These are phyloP conservation scores for Plasmodium gonderi DNA, from an alignment of 169 alveolate genomes.

Conservation along the genomic window DNA sequence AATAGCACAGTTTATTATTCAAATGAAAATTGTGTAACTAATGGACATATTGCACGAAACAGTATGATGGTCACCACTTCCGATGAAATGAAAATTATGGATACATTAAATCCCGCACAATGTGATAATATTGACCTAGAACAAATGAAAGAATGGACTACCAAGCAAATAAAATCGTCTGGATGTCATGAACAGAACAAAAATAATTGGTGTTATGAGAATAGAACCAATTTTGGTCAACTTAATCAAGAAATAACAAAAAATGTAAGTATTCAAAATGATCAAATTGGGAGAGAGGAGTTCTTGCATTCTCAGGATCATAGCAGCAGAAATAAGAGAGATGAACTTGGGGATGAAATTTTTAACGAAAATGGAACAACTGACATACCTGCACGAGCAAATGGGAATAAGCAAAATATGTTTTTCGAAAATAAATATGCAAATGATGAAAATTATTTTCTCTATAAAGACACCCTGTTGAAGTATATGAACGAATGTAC, in stretches of 20 bases:
- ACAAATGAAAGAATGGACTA: neutral
- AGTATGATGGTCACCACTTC: neutral
- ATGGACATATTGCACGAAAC: neutral
- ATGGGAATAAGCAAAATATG: neutral
- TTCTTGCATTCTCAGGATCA: neutral
- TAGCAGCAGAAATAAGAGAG: neutral
- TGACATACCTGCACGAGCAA: neutral
- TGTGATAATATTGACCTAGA: neutral
- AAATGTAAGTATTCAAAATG: neutral
- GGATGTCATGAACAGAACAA: neutral
- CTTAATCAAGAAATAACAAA: neutral
- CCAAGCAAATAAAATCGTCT: neutral
- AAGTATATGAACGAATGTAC: constrained; percentile 53
- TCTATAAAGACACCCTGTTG: constrained; percentile 20
- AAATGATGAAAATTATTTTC: constrained; percentile 16
- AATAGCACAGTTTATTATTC: neutral
- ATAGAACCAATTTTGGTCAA: neutral
- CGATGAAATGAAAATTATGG: neutral
- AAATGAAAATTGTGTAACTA: neutral
- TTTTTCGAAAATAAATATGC: neutral
- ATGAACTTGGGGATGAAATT: neutral
- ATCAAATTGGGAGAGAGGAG: neutral
- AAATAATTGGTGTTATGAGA: neutral
- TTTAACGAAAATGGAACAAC: neutral
- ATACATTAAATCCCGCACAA: neutral